Evolutionary conservation across 257 asterid genomes (phyloP).

Genomic region (Solanum habrochaites): DNA sequence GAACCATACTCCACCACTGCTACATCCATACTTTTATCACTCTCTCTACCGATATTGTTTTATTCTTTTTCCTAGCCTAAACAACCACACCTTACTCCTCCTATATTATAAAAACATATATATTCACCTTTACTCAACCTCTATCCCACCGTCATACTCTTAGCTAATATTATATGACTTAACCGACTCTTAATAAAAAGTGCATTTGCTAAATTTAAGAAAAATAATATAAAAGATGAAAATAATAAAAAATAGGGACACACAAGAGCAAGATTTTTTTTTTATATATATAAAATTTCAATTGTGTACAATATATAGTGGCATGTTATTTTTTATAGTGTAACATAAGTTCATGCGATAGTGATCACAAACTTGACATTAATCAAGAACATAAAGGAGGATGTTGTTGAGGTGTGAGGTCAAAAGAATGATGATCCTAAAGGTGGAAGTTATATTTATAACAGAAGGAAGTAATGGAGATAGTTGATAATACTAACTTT

Average conservation of each 20-base stretch:
- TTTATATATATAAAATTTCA: too few species aligned
- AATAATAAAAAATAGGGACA: too few species aligned
- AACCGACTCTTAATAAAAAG: neutral
- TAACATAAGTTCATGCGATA: neutral
- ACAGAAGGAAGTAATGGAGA: neutral
- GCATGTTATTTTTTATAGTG: neutral
- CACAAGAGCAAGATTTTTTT: too few species aligned
- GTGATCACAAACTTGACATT: neutral
- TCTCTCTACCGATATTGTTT: neutral
- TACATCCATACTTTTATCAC: neutral
- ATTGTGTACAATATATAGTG: too few species aligned
- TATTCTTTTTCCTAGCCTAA: neutral
- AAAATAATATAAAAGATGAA: neutral
- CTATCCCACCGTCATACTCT: neutral
- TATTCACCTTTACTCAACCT: neutral
- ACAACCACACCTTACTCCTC: neutral
- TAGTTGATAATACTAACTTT: neutral
- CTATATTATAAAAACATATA: too few species aligned
- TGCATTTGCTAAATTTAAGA: too few species aligned
- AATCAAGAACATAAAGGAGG: neutral
- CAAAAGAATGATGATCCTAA: neutral
- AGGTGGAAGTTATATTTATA: neutral
- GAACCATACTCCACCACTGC: slow-evolving; percentile 3
- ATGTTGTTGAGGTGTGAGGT: neutral
- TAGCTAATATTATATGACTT: neutral